These are phyloP conservation scores for Pyronema omphalodes DNA, from an alignment of 495 filamentous ascomycete genomes.

Conservation along the genomic window DNA sequence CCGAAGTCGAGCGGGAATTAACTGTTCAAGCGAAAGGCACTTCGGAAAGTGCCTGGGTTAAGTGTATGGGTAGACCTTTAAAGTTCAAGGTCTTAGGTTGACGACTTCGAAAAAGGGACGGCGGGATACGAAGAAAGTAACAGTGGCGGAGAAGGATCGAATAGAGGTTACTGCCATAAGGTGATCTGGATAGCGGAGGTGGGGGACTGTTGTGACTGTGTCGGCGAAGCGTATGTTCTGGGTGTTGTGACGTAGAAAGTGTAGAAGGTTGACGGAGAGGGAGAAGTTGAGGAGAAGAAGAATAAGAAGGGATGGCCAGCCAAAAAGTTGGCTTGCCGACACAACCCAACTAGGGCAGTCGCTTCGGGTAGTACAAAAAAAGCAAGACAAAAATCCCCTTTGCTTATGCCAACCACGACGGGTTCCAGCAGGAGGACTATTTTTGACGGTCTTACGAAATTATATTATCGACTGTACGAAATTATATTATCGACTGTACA, in stretches of 20 bases:
- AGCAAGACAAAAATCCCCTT: too few relatives aligned
- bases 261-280: not conserved
- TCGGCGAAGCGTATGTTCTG: not conserved
- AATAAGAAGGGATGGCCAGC: not conserved
- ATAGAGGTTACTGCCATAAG: constrained; percentile 1
- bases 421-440: too few relatives aligned
- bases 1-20: constrained; percentile 8
- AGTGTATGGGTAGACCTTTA: not conserved
- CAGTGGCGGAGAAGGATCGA: not conserved
- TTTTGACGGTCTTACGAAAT: too few relatives aligned
- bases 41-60: constrained; percentile 1
- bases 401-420: too few relatives aligned
- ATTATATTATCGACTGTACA: too few relatives aligned
- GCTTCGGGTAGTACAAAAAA: too few relatives aligned
- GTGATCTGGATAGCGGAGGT: not conserved
- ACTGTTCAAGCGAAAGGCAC: not conserved
- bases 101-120: not conserved
- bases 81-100: constrained; percentile 1
- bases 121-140: not conserved
- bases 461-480: too few relatives aligned
- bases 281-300: not conserved
- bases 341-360: too few relatives aligned
- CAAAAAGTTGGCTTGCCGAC: too few relatives aligned
- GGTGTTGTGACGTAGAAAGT: not conserved
- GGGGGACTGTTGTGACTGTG: not conserved